Base-by-base conservation (phyloP, 2,329 filamentous ascomycete species). In the Colletotrichum graminicola region DNA sequence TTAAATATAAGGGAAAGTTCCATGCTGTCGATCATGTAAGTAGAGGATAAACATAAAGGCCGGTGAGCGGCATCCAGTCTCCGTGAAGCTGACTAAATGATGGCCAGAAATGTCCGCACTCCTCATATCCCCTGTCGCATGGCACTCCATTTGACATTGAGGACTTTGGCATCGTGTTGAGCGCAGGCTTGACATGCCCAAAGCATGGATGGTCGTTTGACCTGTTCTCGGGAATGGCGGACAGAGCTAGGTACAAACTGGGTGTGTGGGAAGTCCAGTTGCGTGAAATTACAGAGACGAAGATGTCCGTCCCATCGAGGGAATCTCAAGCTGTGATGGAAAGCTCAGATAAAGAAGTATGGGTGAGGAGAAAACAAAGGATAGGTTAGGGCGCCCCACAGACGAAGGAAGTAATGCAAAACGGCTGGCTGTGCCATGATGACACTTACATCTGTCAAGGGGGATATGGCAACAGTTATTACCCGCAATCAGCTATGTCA, bases 161-260 rank as follows among this genome's bases (percentile, higher is more conserved):
- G 74, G 91, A 93, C 72, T 93, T 93, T 76, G 91, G 91, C 0
- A 81, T 92, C 2, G 83, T 86, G 5, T 78, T 92, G 8, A 91
- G 89, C 66, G 85, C 89, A 0, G 91, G 90, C 0, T 80, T 93
- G 4, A 87, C 85, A 0, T 93, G 91, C 77, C 90, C 91, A 0
- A 92, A 92, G 73, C 91, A 93, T 73, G 88, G 84, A 5, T 93
- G 91, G 91, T 91, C 90, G 0, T 93, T 93, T 78, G 91, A 93
- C 76, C 75, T 93, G 2, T 87, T 89, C 63, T 88, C 90, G 0
- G 91, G 91, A 0, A 82, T 83, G 75, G 85, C 85, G 1, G 91
- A 93, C 77, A 85, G 90, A 0, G 90, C 87, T 1, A 87, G 80
- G 56, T 93, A 93, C 76, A 86, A 82, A 71, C 81, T 93, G 12